Evolutionary conservation across 176 grass and related monocot species (phyloP), one percentile per base, ranked within the genome.

Genomic region (Saccharum spontaneum): DNA sequence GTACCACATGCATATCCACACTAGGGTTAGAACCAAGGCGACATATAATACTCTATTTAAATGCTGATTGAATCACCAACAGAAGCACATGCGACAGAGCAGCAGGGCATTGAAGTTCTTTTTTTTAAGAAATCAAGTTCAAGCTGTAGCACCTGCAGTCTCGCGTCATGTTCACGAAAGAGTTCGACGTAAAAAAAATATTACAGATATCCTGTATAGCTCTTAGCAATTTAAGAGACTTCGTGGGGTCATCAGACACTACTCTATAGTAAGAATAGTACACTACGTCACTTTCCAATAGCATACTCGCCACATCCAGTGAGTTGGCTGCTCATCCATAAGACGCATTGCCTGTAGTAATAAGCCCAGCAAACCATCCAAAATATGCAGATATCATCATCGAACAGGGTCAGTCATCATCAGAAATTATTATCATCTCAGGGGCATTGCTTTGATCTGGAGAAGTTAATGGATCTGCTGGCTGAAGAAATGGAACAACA

Each of bases 371-470:
- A 55, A 55, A 55, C 34, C 22, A 61, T 77, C 20, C 24, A 67
- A 68, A 61, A 61, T 28, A 41, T 72, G 40, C 11, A 10, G 16
- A 36, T 59, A 31, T n/a, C 33, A 12, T 50, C 67, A 52, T 8
- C 11, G 16, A 55, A 34, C 59, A 62, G 30, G 60, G n/a, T 83
- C 74, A 90, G 14, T 90, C 88, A 62, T 92, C 90, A 50, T 91
- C 90, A 36, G 90, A 88, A 82, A 92, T 79, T 24, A 63, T 16
- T 75, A 92, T 79, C 17, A 91, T 22, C 64, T 38, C 54, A 36
- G 2, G 44, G 24, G 12, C 24, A 52, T 5, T 72, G 66, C 31
- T 72, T 88, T 67, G 80, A 71, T 81, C 44, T 45, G 71, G 11
- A 69, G 70, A 49, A 62, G 61, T 17, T 22, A 36, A 68, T 28